A percentile compares a stretch with the other conserved stretches of the same genome.
These are phyloP conservation scores for Phytophthora uliginosa DNA, from an alignment of 352 stramenopile species.

Conservation along the genomic window DNA sequence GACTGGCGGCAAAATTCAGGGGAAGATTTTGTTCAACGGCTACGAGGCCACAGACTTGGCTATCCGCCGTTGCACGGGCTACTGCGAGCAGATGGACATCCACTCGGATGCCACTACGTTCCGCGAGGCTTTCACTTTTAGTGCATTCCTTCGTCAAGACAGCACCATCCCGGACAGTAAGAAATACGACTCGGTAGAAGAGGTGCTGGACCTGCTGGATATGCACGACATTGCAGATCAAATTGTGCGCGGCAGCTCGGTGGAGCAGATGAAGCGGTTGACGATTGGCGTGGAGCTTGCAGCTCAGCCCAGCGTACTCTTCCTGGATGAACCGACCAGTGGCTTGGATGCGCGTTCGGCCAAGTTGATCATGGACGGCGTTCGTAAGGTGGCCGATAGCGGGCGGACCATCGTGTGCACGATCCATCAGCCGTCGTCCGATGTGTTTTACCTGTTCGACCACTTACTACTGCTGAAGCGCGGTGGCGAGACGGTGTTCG, in stretches of 20 bases:
- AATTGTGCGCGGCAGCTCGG: slow-evolving; percentile 47
- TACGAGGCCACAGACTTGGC: slow-evolving; percentile 29
- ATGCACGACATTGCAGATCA: slow-evolving; percentile 92
- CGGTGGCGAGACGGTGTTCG: slow-evolving; percentile 52
- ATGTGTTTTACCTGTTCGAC: slow-evolving; percentile 91
- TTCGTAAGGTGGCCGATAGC: slow-evolving; percentile 80
- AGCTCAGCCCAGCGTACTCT: slow-evolving; percentile 79
- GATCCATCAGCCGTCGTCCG: slow-evolving; percentile 92
- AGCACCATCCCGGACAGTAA: slow-evolving; percentile 31
- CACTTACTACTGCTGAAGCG: slow-evolving; percentile 77
- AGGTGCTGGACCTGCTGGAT: slow-evolving; percentile 43
- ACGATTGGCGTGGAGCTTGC: slow-evolving; percentile 75
- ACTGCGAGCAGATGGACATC: slow-evolving; percentile 33
- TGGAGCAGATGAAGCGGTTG: slow-evolving; percentile 61
- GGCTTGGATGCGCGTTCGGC: slow-evolving; percentile 75
- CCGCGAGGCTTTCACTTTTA: slow-evolving; percentile 36
- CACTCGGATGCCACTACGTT: slow-evolving; percentile 19
- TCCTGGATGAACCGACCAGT: slow-evolving; percentile 80
- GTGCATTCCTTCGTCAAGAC: slow-evolving; percentile 74
- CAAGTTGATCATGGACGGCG: slow-evolving; percentile 49
- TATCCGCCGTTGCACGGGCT: slow-evolving; percentile 27
- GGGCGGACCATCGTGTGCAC: slow-evolving; percentile 87
- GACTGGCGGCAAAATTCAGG: slow-evolving; percentile 7
- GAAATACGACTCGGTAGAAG: slow-evolving; percentile 47
- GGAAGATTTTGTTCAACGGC: slow-evolving; percentile 13